Base-by-base conservation (phyloP, 177 flowering plant genomes). In the Vitis hybrid region DNA sequence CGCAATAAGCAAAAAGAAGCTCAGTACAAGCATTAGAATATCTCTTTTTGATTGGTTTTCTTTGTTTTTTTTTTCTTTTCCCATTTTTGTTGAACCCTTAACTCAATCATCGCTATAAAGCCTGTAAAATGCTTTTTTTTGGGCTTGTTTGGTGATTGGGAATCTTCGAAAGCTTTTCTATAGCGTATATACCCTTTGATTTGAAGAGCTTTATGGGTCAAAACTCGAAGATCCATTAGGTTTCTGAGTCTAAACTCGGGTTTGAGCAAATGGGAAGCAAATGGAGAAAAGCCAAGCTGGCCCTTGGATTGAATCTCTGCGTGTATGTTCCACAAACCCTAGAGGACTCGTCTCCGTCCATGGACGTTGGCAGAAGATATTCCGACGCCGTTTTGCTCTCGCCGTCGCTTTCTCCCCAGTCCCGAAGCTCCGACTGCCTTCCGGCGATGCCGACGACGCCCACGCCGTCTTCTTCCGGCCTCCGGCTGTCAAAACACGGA, bases 211-310 rank as follows among this genome's bases (percentile, higher is more conserved):
- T 15, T 2, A 65, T 65, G 68, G 34, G 30, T 4, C n/a, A 51
- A 9, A 19, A 19, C 19, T 65, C 6, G 12, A 65, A 65, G 58
- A 65, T 65, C 68, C 52, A 58, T 26, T 11, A 7, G 15, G 19
- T 7, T 57, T 19, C 11, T 57, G 11, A 7, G 11, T 18, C n/a
- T 7, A 50, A 14, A 54, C 17, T 11, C 3, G 21, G 15, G 6
- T 64, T n/a, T 18, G 26, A 19, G 56, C 14, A 34, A 75, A 75
- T 80, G 91, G 84, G 65, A 48, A 89, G 89, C 64, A 90, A 82
- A 81, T 92, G 97, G 97, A 83, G 84, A 63, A 90, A 87, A 74
- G 91, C 80, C 56, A 90, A 88, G 84, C 52, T 78, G 48, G 89
- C 93, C 19, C 73, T 92, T 2, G 93, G 93, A 14, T 48, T 80